A percentile compares a stretch with the other conserved stretches of the same genome.
Conservation (phyloP, 2,329 filamentous ascomycete genomes). For the Botrytis deweyae region DNA sequence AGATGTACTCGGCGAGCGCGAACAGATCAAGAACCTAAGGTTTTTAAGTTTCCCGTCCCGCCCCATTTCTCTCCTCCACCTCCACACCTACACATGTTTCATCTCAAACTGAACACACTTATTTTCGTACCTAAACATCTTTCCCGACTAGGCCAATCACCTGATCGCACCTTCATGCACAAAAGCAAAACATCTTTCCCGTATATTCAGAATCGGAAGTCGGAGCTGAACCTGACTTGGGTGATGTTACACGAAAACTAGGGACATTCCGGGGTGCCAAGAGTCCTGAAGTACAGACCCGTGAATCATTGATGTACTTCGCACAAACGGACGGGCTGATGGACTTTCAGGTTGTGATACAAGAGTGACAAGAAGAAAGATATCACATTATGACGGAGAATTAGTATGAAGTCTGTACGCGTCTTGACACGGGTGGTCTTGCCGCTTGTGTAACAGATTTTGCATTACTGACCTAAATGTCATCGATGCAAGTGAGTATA, state of each 20-base stretch:
- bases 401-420: neutral
- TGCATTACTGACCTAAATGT: neutral
- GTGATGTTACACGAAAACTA: neutral
- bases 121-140: neutral
- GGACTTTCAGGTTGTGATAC: neutral
- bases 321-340: neutral
- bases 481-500: neutral
- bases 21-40: neutral
- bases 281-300: neutral
- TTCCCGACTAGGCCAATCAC: neutral
- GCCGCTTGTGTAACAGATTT: neutral
- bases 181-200: neutral
- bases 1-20: neutral
- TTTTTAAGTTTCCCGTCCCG: neutral
- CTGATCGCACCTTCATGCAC: neutral
- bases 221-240: neutral
- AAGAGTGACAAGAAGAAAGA: neutral
- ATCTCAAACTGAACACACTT: neutral
- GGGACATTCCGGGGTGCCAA: neutral
- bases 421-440: neutral
- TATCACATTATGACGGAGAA: neutral
- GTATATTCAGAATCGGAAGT: neutral
- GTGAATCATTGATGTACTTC: neutral
- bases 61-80: neutral
- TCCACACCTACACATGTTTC: neutral